A percentile compares a stretch with the other conserved stretches of the same genome.
Evolutionary conservation across 2,329 filamentous ascomycete species (phyloP).

Genomic region (Colletotrichum sp.): DNA sequence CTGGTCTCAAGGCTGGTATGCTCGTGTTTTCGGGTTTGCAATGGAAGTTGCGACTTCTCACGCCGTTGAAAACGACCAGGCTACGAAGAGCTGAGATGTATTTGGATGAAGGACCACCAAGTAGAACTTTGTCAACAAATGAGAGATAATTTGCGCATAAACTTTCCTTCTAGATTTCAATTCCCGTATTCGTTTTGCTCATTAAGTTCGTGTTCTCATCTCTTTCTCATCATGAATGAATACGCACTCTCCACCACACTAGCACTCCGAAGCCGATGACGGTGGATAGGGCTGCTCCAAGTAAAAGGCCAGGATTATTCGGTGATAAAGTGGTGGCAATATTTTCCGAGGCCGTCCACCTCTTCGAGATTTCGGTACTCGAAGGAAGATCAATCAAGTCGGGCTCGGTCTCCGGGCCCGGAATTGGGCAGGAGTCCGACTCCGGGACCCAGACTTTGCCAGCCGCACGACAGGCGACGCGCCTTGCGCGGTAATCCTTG

Average conservation of each 20-base stretch:
- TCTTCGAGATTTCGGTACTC: background rate
- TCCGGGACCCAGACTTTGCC: background rate
- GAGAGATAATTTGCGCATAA: background rate
- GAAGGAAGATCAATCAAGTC: background rate
- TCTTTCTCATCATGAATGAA: background rate
- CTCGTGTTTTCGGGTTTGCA: constrained; percentile 24
- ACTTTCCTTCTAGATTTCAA: background rate
- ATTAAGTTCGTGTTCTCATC: background rate
- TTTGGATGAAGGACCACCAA: background rate
- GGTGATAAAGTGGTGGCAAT: background rate
- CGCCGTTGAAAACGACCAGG: background rate
- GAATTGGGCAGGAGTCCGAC: background rate
- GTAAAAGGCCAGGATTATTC: background rate
- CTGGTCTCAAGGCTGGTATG: constrained; percentile 25
- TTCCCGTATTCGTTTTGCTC: background rate
- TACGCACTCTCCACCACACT: background rate
- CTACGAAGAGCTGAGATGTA: background rate
- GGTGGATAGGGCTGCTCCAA: background rate
- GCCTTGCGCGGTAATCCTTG: background rate
- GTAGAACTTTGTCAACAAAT: background rate
- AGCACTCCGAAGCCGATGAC: background rate
- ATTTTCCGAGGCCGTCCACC: background rate
- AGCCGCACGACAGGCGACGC: background rate
- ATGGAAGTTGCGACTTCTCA: constrained; percentile 14
- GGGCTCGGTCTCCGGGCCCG: background rate